Percentiles rank a stretch among this genome's conserved stretches.
phyloP scores from a whole-genome alignment of 495 filamentous ascomycete species.

The Clohesyomyces aquaticus region DNA sequence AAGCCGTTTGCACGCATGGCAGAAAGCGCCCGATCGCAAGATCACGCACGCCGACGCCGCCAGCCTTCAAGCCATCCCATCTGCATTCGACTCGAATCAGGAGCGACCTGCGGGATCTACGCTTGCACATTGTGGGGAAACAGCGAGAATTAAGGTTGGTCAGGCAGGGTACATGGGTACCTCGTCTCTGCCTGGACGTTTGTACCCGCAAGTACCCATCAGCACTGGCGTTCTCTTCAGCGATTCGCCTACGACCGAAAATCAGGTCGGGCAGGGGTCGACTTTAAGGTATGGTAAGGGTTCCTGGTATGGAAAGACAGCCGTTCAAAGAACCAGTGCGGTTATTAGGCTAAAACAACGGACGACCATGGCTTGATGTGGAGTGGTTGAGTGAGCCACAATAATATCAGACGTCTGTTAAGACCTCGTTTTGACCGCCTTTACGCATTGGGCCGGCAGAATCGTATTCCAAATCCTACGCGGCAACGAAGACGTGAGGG shows the following conservation, averaged over 20 bases:
- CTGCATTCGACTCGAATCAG: conserved; percentile 26
- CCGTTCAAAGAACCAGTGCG: conserved; percentile 15
- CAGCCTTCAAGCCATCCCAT: conserved; percentile 21
- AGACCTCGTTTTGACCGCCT: conserved; percentile 6
- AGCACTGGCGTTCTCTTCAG: conserved; percentile 16
- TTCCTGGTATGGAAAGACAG: conserved; percentile 19
- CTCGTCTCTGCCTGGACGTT: conserved; percentile 8
- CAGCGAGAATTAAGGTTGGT: conserved; percentile 20
- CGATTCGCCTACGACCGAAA: conserved; percentile 16
- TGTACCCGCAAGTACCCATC: conserved; percentile 36
- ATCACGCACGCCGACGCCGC: conserved; percentile 31
- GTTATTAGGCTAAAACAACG: conserved; percentile 27
- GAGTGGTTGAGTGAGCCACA: conserved; percentile 33
- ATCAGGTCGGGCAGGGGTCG: conserved; percentile 15
- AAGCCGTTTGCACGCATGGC: too few species aligned
- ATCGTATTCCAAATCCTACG: conserved; percentile 28
- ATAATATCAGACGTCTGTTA: conserved; percentile 26
- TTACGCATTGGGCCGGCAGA: conserved; percentile 5
- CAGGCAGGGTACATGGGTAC: conserved; percentile 26
- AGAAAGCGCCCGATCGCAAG: too few species aligned
- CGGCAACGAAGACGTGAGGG: background rate
- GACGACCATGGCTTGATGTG: conserved; percentile 23
- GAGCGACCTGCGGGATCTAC: conserved; percentile 34
- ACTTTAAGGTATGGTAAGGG: conserved; percentile 18
- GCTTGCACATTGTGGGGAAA: conserved; percentile 38